phyloP scores from a whole-genome alignment of 805 yeast genomes.

The Cyberlindnera euphorbiae region DNA sequence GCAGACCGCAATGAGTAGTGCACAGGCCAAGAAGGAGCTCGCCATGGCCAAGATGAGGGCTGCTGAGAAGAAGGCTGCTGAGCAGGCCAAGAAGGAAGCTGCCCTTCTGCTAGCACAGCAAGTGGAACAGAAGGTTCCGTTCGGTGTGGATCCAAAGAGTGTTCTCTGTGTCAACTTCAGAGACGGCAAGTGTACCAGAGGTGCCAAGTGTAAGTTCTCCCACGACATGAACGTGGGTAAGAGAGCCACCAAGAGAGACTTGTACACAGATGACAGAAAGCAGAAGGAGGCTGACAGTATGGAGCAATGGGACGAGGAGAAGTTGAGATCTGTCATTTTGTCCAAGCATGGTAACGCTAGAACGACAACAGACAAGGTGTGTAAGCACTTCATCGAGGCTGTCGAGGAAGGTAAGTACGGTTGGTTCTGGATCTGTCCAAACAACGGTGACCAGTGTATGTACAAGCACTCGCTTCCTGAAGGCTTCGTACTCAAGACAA shows the following conservation, averaged over 20 bases:
- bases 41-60: constrained; percentile 65
- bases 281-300: constrained; percentile 76
- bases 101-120: constrained; percentile 65
- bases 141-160: constrained; percentile 96
- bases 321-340: constrained; percentile 75
- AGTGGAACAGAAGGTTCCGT: constrained; percentile 82
- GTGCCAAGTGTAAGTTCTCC: constrained; percentile 81
- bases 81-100: constrained; percentile 84
- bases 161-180: constrained; percentile 88
- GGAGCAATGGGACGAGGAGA: constrained; percentile 97
- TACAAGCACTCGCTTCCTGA: constrained; percentile 95
- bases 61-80: constrained; percentile 87
- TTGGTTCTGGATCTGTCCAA: constrained; percentile 99
- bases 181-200: constrained; percentile 79
- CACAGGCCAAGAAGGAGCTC: constrained; percentile 62
- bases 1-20: constrained; percentile 45
- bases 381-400: constrained; percentile 92
- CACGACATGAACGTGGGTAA: constrained; percentile 85
- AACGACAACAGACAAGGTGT: constrained; percentile 91
- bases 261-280: constrained; percentile 81
- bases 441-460: constrained; percentile 88
- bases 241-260: constrained; percentile 84
- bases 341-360: constrained; percentile 94
- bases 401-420: constrained; percentile 97
- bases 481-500: constrained; percentile 94